These are phyloP conservation scores for Paecilomyces fulvus DNA, from an alignment of 2,329 filamentous ascomycete species.

Conservation along the genomic window DNA sequence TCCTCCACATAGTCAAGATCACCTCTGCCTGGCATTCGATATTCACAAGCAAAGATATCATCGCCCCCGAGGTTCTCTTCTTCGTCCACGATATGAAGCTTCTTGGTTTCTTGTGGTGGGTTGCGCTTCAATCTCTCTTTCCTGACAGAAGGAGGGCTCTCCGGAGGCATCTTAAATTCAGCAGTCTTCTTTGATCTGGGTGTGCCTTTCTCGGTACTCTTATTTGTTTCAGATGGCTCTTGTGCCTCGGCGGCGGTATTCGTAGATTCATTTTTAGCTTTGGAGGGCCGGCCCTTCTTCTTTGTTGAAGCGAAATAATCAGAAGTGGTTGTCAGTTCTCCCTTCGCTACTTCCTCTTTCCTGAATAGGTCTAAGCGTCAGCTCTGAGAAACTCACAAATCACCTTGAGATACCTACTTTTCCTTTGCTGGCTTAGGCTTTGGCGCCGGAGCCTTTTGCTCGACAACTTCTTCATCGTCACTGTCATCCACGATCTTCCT, in stretches of 20 bases:
- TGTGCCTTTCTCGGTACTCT: slow-evolving; percentile 22
- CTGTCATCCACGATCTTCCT: slow-evolving; percentile 75
- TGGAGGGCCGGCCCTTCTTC: slow-evolving; percentile 43
- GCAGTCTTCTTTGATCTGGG: slow-evolving; percentile 34
- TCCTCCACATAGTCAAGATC: slow-evolving; percentile 63
- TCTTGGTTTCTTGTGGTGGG: slow-evolving; percentile 19
- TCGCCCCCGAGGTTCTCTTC: slow-evolving; percentile 61
- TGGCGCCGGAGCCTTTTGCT: slow-evolving; percentile 26
- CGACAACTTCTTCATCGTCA: slow-evolving; percentile 58
- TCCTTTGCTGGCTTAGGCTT: slow-evolving; percentile 35
- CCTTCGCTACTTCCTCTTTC: slow-evolving; percentile 43
- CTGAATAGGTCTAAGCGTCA: slow-evolving; percentile 15
- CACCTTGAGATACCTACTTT: slow-evolving; percentile 32
- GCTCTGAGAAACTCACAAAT: slow-evolving; percentile 2
- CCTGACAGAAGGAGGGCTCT: slow-evolving; percentile 4
- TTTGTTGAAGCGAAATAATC: slow-evolving; percentile 55
- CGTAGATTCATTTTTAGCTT: slow-evolving; percentile 16
- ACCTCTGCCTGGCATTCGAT: slow-evolving; percentile 55
- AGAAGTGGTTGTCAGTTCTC: slow-evolving; percentile 52
- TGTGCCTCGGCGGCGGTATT: slow-evolving; percentile 8
- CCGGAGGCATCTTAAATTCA: neutral
- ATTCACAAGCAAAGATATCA: slow-evolving; percentile 73
- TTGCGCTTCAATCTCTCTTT: slow-evolving; percentile 11
- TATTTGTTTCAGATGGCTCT: slow-evolving; percentile 8
- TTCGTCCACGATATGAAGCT: slow-evolving; percentile 47